These are phyloP conservation scores for Alternaria brassicicola DNA, from an alignment of 2,329 filamentous ascomycete genomes.

Conservation along the genomic window DNA sequence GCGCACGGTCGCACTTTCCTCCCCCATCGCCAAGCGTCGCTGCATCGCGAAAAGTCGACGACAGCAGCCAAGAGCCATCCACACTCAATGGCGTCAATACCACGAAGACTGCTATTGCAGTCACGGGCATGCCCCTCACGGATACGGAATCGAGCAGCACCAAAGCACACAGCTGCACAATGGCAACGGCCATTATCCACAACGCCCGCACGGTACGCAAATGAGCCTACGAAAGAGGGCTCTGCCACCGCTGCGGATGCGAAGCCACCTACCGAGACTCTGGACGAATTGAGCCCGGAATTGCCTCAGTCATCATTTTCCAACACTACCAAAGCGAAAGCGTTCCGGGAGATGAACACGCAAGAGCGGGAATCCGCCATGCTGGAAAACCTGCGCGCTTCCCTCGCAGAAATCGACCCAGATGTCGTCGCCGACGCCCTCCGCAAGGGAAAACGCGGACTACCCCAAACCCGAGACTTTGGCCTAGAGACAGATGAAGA, in stretches of 20 bases:
- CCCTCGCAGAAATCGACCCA: constrained; percentile 36
- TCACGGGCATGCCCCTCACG: constrained; percentile 38
- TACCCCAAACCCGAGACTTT: constrained; percentile 19
- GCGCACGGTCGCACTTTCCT: constrained; percentile 30
- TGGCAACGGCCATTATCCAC: constrained; percentile 45
- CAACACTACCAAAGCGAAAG: not conserved
- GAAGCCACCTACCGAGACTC: constrained; percentile 10
- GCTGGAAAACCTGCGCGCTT: constrained; percentile 28
- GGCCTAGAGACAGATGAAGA: constrained; percentile 35
- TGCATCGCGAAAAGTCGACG: constrained; percentile 43
- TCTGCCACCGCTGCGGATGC: constrained; percentile 13
- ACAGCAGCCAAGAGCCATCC: constrained; percentile 21
- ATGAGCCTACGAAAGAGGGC: constrained; percentile 25
- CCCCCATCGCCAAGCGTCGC: constrained; percentile 32
- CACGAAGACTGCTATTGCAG: constrained; percentile 40
- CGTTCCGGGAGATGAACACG: constrained; percentile 9
- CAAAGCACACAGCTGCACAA: constrained; percentile 29
- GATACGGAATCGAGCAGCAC: constrained; percentile 24
- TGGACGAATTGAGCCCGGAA: constrained; percentile 10
- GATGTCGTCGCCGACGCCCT: constrained; percentile 27
- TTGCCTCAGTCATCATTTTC: constrained; percentile 1
- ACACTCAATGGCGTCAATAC: constrained; percentile 45
- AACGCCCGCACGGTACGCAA: constrained; percentile 27
- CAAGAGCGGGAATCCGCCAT: constrained; percentile 25
- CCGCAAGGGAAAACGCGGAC: constrained; percentile 33